Percentiles rank a stretch among this genome's conserved stretches.
Evolutionary conservation across 208 protist genomes (phyloP).

Genomic region (Acanthamoeba royreba): DNA sequence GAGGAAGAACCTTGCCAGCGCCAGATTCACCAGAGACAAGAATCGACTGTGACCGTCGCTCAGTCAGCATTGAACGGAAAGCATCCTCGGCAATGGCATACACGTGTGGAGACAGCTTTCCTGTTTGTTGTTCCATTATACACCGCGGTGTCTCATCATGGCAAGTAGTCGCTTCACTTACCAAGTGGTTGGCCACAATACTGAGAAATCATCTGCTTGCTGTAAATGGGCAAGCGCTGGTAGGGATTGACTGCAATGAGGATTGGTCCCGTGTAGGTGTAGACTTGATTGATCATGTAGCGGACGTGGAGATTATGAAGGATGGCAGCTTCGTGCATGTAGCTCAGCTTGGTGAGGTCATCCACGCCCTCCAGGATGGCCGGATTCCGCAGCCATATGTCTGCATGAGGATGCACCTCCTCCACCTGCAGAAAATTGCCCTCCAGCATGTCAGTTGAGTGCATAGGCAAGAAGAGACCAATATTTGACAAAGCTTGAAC

Average conservation of each 20-base stretch:
- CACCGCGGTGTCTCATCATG: not conserved
- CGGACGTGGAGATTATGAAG: constrained; percentile 62
- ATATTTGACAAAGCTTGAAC: no score
- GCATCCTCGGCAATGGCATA: constrained; percentile 65
- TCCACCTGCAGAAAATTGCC: not conserved
- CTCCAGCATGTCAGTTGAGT: not conserved
- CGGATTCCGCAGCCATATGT: constrained; percentile 47
- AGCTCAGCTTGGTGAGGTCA: constrained; percentile 55
- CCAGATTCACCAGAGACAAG: constrained; percentile 34
- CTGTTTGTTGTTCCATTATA: not conserved
- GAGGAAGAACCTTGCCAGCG: not conserved
- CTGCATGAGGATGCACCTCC: not conserved
- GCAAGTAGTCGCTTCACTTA: no score
- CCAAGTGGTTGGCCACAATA: not conserved
- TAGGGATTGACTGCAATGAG: not conserved
- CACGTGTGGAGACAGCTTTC: constrained; percentile 49
- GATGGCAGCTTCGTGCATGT: constrained; percentile 63
- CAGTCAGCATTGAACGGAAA: constrained; percentile 55
- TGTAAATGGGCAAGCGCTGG: not conserved
- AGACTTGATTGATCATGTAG: constrained; percentile 54
- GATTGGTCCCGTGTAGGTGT: constrained; percentile 59
- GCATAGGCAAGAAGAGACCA: not conserved
- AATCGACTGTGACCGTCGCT: constrained; percentile 58
- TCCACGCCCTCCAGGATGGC: constrained; percentile 68
- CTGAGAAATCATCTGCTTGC: not conserved